These are phyloP conservation scores for Rhynchospora breviuscula DNA, from an alignment of 176 grass and related monocot genomes.

Conservation along the genomic window DNA sequence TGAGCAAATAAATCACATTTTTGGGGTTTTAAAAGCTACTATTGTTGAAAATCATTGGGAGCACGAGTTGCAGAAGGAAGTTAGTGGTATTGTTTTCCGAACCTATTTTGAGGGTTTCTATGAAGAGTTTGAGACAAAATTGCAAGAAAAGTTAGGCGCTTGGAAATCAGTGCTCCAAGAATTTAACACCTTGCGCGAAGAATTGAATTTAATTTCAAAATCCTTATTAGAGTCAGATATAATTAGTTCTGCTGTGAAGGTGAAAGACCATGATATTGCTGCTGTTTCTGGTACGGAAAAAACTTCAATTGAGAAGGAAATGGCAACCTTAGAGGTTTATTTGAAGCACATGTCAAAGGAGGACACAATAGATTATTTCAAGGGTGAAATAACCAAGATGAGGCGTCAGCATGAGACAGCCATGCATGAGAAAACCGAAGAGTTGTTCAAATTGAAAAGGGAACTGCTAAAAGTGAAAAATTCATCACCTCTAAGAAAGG, in stretches of 20 bases:
- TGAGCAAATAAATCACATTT: constrained; percentile 33
- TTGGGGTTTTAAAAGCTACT: constrained; percentile 17
- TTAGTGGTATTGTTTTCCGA: constrained; percentile 38
- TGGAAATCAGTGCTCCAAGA: constrained; percentile 34
- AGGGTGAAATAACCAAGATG: constrained; percentile 51
- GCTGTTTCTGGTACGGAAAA: constrained; percentile 7
- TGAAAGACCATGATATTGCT: constrained; percentile 15
- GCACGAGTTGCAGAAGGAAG: constrained; percentile 50
- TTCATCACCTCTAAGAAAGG: constrained; percentile 44
- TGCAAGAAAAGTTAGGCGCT: constrained; percentile 40
- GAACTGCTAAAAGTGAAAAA: constrained; percentile 51
- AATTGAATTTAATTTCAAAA: constrained; percentile 27
- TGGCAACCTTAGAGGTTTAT: constrained; percentile 31
- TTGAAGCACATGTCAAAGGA: constrained; percentile 56
- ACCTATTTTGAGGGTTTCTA: constrained; percentile 34
- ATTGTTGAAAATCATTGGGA: constrained; percentile 45
- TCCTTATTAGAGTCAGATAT: constrained; percentile 38
- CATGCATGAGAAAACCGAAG: constrained; percentile 64
- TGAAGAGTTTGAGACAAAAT: constrained; percentile 46
- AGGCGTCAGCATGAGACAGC: constrained; percentile 51
- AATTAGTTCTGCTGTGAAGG: constrained; percentile 14
- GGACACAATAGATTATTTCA: constrained; percentile 42
- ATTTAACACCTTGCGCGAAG: constrained; percentile 36
- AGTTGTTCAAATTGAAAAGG: constrained; percentile 81
- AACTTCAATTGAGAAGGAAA: constrained; percentile 26